phyloP scores from a whole-genome alignment of 257 asterid species.

The Sherardia arvensis region DNA sequence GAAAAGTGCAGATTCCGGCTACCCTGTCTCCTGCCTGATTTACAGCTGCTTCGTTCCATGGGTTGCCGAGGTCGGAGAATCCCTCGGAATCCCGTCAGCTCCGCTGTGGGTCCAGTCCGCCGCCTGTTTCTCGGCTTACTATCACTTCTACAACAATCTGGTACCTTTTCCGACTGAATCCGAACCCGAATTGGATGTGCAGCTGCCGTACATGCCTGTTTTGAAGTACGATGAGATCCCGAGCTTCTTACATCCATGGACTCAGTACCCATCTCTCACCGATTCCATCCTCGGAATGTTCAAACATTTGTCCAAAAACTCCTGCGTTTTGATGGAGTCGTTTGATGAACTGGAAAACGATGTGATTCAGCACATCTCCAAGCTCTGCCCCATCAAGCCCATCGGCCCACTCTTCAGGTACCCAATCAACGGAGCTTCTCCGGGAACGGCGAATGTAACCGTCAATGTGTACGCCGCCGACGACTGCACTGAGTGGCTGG shows the following conservation, averaged over 20 bases:
- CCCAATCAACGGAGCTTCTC: background rate
- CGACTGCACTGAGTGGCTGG: slow-evolving; percentile 45
- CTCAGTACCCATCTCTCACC: slow-evolving; percentile 20
- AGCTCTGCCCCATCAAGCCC: slow-evolving; percentile 38
- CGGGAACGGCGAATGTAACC: slow-evolving; percentile 6
- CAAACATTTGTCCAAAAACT: background rate
- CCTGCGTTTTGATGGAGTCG: slow-evolving; percentile 51
- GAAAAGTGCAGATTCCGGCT: slow-evolving; percentile 32
- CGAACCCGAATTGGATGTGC: slow-evolving; percentile 35
- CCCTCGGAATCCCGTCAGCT: slow-evolving; percentile 45
- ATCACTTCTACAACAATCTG: slow-evolving; percentile 29
- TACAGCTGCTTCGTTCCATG: slow-evolving; percentile 65
- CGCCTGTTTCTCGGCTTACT: slow-evolving; percentile 51
- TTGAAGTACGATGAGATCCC: slow-evolving; percentile 47
- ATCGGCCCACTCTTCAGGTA: slow-evolving; percentile 51
- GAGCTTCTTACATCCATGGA: slow-evolving; percentile 42
- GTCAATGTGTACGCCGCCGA: slow-evolving; percentile 40
- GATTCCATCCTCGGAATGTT: slow-evolving; percentile 21
- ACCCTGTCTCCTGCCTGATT: slow-evolving; percentile 53
- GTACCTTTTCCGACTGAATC: slow-evolving; percentile 42
- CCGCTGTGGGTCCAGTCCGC: slow-evolving; percentile 72
- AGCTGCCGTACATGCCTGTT: slow-evolving; percentile 26
- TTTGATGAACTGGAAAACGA: slow-evolving; percentile 43
- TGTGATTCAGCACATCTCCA: slow-evolving; percentile 30
- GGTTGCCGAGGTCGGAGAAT: slow-evolving; percentile 59